These are phyloP conservation scores for Metarhizium guizhouense DNA, from an alignment of 2,329 filamentous ascomycete genomes.

Conservation along the genomic window DNA sequence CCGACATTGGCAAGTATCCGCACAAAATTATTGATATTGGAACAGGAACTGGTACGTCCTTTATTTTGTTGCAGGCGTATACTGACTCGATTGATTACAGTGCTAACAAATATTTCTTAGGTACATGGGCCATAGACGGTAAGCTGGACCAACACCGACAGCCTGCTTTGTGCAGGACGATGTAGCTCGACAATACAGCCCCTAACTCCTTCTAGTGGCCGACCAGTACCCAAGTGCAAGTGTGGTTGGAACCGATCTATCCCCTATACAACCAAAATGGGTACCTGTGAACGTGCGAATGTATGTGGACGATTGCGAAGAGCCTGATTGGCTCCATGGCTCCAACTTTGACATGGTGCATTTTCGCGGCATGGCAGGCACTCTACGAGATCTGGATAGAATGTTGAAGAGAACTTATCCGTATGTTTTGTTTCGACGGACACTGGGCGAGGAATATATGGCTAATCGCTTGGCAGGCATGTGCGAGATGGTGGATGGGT, in stretches of 20 bases:
- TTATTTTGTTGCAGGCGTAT: not conserved
- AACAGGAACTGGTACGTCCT: slow-evolving; percentile 35
- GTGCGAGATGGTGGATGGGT: slow-evolving; percentile 40
- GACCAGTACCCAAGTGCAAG: slow-evolving; percentile 31
- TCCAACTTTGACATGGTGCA: slow-evolving; percentile 47
- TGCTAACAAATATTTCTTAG: slow-evolving; percentile 11
- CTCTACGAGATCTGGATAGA: slow-evolving; percentile 40
- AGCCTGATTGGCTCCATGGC: slow-evolving; percentile 47
- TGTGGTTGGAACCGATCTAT: slow-evolving; percentile 33
- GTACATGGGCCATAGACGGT: slow-evolving; percentile 47
- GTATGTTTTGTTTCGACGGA: slow-evolving; percentile 11
- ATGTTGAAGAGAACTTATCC: slow-evolving; percentile 32
- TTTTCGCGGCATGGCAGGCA: slow-evolving; percentile 38
- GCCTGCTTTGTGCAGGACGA: not conserved
- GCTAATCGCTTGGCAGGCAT: slow-evolving; percentile 19
- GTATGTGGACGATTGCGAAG: slow-evolving; percentile 51
- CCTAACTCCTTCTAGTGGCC: slow-evolving; percentile 20
- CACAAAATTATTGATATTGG: slow-evolving; percentile 38
- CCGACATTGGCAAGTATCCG: slow-evolving; percentile 29
- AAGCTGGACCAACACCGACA: slow-evolving; percentile 6
- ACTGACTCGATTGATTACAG: not conserved
- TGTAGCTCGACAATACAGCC: not conserved
- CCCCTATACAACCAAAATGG: slow-evolving; percentile 36
- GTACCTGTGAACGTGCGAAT: slow-evolving; percentile 54
- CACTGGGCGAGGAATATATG: not conserved